Conservation (phyloP, 495 filamentous ascomycete species). For the Tuber aestivum region DNA sequence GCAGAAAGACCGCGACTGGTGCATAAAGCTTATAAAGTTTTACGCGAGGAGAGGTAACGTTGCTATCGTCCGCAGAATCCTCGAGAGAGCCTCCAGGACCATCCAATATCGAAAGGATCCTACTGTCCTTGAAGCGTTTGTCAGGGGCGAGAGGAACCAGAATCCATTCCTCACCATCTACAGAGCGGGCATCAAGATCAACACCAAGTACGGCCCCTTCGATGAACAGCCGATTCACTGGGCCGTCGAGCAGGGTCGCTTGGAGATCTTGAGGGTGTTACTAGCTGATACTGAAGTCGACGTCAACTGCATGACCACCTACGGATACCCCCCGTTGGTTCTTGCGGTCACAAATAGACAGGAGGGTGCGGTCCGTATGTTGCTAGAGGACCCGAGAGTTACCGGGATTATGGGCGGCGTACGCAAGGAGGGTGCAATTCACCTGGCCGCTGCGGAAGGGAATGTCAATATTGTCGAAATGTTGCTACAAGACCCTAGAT, state of each 20-base stretch:
- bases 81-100: background rate
- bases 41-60: background rate
- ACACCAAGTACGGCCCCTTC: background rate
- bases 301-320: constrained; percentile 1
- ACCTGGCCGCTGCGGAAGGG: background rate
- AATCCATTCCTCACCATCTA: background rate
- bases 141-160: background rate
- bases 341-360: background rate
- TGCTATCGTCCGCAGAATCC: background rate
- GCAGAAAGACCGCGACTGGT: background rate
- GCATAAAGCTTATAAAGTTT: background rate
- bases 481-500: background rate
- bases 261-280: background rate
- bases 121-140: background rate
- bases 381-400: background rate
- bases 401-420: background rate
- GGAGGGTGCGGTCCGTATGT: background rate
- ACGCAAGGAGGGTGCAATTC: background rate
- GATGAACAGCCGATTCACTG: background rate
- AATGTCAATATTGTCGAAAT: background rate
- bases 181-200: background rate
- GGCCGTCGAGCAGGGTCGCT: background rate
- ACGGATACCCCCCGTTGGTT: background rate
- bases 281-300: background rate
- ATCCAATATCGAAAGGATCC: background rate